A percentile compares a stretch with the other conserved stretches of the same genome.
Conservation (phyloP, 768 basidiomycete genomes). For the Mycena galopus region DNA sequence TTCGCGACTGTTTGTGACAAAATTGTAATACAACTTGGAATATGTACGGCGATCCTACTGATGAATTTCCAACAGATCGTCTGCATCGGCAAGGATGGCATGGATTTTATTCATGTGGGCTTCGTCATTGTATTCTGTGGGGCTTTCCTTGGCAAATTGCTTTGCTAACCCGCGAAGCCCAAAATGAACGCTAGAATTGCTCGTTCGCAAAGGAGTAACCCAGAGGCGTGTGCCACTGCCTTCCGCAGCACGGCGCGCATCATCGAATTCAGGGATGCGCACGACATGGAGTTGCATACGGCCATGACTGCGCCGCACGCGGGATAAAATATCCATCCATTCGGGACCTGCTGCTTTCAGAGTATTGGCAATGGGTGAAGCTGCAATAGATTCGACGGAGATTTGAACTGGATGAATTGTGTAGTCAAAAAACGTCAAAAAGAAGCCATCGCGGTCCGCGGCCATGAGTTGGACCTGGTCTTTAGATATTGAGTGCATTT, state of each 20-base stretch:
- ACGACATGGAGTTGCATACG: slow-evolving; percentile 8
- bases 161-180: neutral
- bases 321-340: neutral
- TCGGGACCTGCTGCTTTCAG: neutral
- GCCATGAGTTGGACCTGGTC: neutral
- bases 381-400: neutral
- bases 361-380: neutral
- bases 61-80: slow-evolving; percentile 7
- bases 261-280: neutral
- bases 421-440: slow-evolving; percentile 9
- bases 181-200: neutral
- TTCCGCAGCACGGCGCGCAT: too few relatives aligned
- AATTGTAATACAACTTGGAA: too few relatives aligned
- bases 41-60: too few relatives aligned
- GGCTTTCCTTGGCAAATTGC: neutral
- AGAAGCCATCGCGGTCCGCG: neutral
- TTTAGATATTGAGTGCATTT: neutral
- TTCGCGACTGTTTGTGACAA: too few relatives aligned
- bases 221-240: neutral
- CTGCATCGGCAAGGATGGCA: neutral
- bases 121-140: neutral
- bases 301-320: neutral
- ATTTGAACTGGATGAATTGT: neutral
- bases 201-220: slow-evolving; percentile 10
- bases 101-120: neutral